A percentile compares a stretch with the other conserved stretches of the same genome.
These are phyloP conservation scores for Pyricularia grisea DNA, from an alignment of 2,329 filamentous ascomycete genomes.

Conservation along the genomic window DNA sequence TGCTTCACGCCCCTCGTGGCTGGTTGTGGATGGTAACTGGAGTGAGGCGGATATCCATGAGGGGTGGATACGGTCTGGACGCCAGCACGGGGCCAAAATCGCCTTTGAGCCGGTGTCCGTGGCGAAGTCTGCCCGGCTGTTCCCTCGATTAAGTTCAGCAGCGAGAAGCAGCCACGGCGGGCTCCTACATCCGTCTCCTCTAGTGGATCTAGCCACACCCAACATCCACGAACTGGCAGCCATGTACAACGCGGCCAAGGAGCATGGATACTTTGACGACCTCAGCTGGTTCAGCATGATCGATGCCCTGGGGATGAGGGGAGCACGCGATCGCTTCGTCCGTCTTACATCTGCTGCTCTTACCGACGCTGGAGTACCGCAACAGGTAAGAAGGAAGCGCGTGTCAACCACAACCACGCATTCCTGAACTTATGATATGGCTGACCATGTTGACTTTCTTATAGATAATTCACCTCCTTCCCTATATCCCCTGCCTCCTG, in stretches of 20 bases:
- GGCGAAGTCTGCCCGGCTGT: constrained; percentile 65
- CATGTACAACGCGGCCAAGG: constrained; percentile 64
- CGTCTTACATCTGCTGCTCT: constrained; percentile 56
- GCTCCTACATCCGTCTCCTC: constrained; percentile 46
- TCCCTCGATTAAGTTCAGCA: constrained; percentile 24
- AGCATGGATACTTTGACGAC: constrained; percentile 56
- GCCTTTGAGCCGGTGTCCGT: constrained; percentile 87
- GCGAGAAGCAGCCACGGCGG: constrained; percentile 15
- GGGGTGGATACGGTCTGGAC: constrained; percentile 54
- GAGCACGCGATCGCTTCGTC: constrained; percentile 63
- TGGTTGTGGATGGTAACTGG: constrained; percentile 88
- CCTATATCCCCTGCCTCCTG: constrained; percentile 76
- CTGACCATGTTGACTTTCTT: neutral
- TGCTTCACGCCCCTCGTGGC: constrained; percentile 56
- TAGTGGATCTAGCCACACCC: constrained; percentile 69
- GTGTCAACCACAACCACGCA: neutral
- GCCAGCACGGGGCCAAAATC: constrained; percentile 45
- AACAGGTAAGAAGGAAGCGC: constrained; percentile 30
- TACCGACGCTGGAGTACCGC: constrained; percentile 72
- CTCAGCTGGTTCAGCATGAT: constrained; percentile 71
- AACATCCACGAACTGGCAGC: constrained; percentile 74
- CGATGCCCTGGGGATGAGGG: constrained; percentile 64
- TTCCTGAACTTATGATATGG: neutral
- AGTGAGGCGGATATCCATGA: constrained; percentile 50
- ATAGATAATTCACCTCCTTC: constrained; percentile 70